phyloP scores from a whole-genome alignment of 1,284 basidiomycete species.

The Pascua guehoae region DNA sequence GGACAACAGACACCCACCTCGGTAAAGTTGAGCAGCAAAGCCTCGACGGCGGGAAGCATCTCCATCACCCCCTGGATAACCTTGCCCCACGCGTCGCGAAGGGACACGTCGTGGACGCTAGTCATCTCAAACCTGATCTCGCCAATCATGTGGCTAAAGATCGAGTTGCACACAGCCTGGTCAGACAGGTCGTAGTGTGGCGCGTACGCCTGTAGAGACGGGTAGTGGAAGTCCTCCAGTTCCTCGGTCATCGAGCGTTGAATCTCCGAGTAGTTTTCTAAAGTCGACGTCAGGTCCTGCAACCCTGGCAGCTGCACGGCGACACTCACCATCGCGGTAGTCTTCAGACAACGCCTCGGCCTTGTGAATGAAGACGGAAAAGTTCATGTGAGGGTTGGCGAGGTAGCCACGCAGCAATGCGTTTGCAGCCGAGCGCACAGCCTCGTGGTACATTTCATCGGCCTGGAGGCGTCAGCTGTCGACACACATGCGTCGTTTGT shows the following conservation, averaged over 20 bases:
- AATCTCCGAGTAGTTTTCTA: conserved; percentile 84
- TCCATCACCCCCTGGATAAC: conserved; percentile 54
- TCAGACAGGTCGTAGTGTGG: conserved; percentile 36
- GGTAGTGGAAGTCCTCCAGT: conserved; percentile 63
- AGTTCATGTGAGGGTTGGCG: conserved; percentile 70
- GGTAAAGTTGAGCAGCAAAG: conserved; percentile 51
- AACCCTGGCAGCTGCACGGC: too few species aligned
- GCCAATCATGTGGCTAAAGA: conserved; percentile 40
- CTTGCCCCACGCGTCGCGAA: conserved; percentile 55
- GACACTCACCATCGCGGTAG: conserved; percentile 74
- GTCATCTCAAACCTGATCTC: conserved; percentile 55
- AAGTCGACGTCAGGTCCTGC: too few species aligned
- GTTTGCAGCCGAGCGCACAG: conserved; percentile 72
- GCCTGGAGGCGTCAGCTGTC: conserved; percentile 21
- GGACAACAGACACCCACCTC: conserved; percentile 16
- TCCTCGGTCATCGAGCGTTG: conserved; percentile 79
- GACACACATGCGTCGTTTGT: too few species aligned
- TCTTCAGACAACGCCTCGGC: conserved; percentile 89
- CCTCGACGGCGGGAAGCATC: conserved; percentile 50
- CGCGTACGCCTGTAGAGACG: conserved; percentile 25
- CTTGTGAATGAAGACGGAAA: conserved; percentile 96
- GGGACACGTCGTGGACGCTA: conserved; percentile 54
- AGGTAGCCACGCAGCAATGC: conserved; percentile 70
- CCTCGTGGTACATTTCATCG: conserved; percentile 57
- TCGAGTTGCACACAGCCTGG: conserved; percentile 27